Base-by-base conservation (phyloP, 495 filamentous ascomycete species). In the Parathielavia appendiculata region DNA sequence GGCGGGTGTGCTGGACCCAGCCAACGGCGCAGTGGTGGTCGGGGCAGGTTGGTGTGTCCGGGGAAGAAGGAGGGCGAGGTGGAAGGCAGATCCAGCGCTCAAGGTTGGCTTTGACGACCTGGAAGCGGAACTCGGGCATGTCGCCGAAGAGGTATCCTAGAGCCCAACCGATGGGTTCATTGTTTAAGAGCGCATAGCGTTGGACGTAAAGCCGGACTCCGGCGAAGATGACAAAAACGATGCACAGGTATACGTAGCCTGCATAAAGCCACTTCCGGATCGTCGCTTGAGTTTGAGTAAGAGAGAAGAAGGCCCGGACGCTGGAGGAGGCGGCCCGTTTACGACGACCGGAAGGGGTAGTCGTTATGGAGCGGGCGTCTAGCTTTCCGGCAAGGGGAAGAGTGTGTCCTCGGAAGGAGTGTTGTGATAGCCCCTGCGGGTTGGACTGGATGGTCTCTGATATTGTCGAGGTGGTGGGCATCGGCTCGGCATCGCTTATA, bases 101-200 rank as follows among this genome's bases (percentile, higher is more conserved):
- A 12, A 93, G 73, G 64, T 85, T 84, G 57, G 74, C 75, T 54
- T 81, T 79, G 32, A 87, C 73, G 10, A 89, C 79, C 69, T 82
- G 77, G 71, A 86, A 83, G 47, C 86, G 74, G 58, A 91, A 88
- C 62, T 70, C 72, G 0, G 78, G 77, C 9, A 92, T 66, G 63
- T 96, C 89, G 14, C 95, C 92, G 59, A 97, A 82, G 20, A 97
- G 71, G 69, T 98, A 98, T 2, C 87, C 86, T 5, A 96, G 70
- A 0, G 91, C 92, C 93, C 93, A 98, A 0, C 92, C 89, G 35
- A 98, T 81, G 0, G 93, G 92, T 61, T 98, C 93, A 43, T 82
- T 66, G 41, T 82, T 84, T 23, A 81, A 66, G 4, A 98, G 75
- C 19, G 90, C 91, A 32, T 77, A 74, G 48, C 74, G 71, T 40